Evolutionary conservation across 2,329 filamentous ascomycete species (phyloP), one percentile per base, ranked within the genome.

Genomic region (Colletotrichum tabaci): DNA sequence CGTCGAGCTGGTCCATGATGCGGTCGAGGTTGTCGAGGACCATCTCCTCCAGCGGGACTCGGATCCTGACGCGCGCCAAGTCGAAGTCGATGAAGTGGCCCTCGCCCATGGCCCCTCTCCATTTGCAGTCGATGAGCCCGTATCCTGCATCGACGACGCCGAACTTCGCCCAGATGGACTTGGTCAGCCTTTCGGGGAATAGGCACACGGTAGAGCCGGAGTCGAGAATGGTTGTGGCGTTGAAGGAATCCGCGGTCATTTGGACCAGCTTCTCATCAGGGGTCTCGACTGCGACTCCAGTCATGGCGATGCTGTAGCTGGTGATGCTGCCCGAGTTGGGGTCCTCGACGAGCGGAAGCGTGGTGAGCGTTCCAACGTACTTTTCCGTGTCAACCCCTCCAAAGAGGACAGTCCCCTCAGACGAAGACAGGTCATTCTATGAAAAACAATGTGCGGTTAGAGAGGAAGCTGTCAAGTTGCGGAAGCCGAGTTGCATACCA

Each of bases 351-450:
- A 74, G 61, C 2, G 93, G 93, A 2, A 96, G 80, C 0, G 91
- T 93, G 66, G 89, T 79, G 38, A 96, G 85, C 3, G 84, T 78
- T 16, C 92, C 93, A 3, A 82, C 78, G 79, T 89, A 95, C 74
- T 92, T 90, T 38, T 83, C 88, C 2, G 86, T 88, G 79, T 95
- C 92, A 67, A 95, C 87, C 42, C 93, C 93, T 38, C 93, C 93
- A 75, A 95, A 95, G 1, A 95, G 83, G 64, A 95, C 90, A 66
- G 85, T 91, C 63, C 93, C 93, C 0, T 85, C 89, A 75, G 81
- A 88, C 23, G 92, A 84, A 71, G 91, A 87, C 6, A 67, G 50
- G 56, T 66, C 66, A 21, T 72, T 82, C 79, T 49, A 80, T 82
- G 9, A 10, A 38, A 38, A 38, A 38, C 35, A 4, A 75, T 42